Base-by-base conservation (phyloP, 2,329 filamentous ascomycete species). In the Hirsutella rhossiliensis region DNA sequence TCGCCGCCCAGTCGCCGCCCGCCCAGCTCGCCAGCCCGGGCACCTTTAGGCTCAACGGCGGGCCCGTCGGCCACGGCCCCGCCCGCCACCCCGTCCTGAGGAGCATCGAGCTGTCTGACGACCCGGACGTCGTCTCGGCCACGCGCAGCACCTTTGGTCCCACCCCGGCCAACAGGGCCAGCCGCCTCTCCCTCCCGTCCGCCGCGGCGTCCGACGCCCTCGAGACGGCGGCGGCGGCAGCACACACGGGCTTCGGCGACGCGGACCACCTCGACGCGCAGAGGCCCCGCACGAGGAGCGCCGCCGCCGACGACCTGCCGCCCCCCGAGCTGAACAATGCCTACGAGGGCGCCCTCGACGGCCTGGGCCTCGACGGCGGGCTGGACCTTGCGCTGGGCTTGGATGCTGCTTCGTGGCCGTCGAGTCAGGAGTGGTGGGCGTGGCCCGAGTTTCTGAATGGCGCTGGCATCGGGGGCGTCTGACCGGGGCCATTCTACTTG, bases 321-420 rank as follows among this genome's bases (percentile, higher is more conserved):
- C 23, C 62, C 1, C 54, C 67, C 4, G 67, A 71, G 46, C 61
- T 71, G n/a, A 72, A 71, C 41, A 72, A 36, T 17, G 34, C 34
- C 15, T 36, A 3, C n/a, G 34, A 36, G 34, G 34, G 34, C 2
- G 67, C 68, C 0, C 60, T 71, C 43, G 69, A 71, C 40, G 65
- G 65, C 0, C 58, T 72, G 2, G 68, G 69, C 23, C 59, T 71
- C 19, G 69, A 66, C 27, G 68, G 67, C 17, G 34, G 34, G 4
- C 61, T 65, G 3, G 62, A 64, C 28, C 59, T 62, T 37, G 57
- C 64, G 1, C 69, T 71, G 50, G 67, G 67, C 2, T 59, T 66
- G 20, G 64, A 67, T 40, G 51, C 61, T 42, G 59, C 59, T 13
- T 45, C 63, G 23, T 65, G 61, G 62, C 59, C 59, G 37, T 55